Percentiles rank a stretch among this genome's conserved stretches.
Conservation (phyloP, 495 filamentous ascomycete genomes). For the Lasiosphaeria ovina region DNA sequence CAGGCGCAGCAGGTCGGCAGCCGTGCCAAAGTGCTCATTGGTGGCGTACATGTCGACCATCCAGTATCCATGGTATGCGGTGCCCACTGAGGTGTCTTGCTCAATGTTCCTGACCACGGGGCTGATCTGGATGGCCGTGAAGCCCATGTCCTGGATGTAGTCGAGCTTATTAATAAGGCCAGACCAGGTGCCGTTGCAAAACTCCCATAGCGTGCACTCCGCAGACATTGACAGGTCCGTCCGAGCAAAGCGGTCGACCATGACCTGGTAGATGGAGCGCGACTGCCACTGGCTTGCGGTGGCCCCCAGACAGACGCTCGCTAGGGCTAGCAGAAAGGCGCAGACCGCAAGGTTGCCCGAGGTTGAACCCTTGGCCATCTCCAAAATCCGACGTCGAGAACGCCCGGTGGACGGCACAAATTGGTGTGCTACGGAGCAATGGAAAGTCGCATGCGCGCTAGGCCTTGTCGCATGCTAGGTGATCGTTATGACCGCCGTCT, state of each 20-base stretch:
- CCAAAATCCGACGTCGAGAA: background rate
- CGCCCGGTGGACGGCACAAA: too few relatives aligned
- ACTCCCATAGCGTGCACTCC: slow-evolving; percentile 51
- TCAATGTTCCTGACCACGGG: slow-evolving; percentile 59
- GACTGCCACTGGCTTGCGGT: slow-evolving; percentile 52
- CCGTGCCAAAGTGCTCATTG: slow-evolving; percentile 61
- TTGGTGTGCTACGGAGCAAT: too few relatives aligned
- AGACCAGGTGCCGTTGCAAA: slow-evolving; percentile 47
- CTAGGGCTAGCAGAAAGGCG: background rate
- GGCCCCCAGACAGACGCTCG: background rate
- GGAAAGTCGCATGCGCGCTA: too few relatives aligned
- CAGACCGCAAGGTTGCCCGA: background rate
- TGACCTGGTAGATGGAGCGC: slow-evolving; percentile 68
- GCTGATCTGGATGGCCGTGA: slow-evolving; percentile 73
- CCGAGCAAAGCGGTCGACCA: slow-evolving; percentile 69
- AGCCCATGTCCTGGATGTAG: slow-evolving; percentile 54
- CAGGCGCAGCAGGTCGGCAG: slow-evolving; percentile 56
- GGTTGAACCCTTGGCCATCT: slow-evolving; percentile 1
- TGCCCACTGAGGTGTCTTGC: slow-evolving; percentile 41
- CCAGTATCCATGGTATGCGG: slow-evolving; percentile 69
- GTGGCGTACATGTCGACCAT: slow-evolving; percentile 59
- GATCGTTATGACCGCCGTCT: too few relatives aligned
- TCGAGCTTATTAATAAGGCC: slow-evolving; percentile 25
- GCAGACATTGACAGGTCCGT: slow-evolving; percentile 54
- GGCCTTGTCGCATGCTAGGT: too few relatives aligned